A percentile compares a stretch with the other conserved stretches of the same genome.
phyloP scores from a whole-genome alignment of 768 basidiomycete genomes.

The Boletus speciosus region DNA sequence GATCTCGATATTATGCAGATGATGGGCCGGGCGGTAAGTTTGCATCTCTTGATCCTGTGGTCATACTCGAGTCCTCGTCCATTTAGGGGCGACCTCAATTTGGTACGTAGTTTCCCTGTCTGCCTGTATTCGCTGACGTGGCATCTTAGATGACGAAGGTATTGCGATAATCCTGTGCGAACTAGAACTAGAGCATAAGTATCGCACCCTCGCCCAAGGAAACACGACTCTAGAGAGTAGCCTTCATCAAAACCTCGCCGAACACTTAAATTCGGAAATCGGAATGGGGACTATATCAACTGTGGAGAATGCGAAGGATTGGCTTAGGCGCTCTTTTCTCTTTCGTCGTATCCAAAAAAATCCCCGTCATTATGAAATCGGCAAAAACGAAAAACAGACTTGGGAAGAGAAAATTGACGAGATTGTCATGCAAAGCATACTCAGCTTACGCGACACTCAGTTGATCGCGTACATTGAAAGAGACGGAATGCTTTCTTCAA shows the following conservation, averaged over 20 bases:
- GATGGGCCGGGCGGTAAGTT: conserved; percentile 85
- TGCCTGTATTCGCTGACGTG: neutral
- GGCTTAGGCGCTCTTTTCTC: conserved; percentile 84
- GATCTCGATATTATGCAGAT: conserved; percentile 95
- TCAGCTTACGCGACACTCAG: conserved; percentile 55
- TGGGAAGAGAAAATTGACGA: conserved; percentile 74
- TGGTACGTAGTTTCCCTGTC: conserved; percentile 40
- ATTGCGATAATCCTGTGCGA: conserved; percentile 84
- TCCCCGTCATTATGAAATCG: conserved; percentile 68
- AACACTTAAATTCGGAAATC: conserved; percentile 94
- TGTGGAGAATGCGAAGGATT: conserved; percentile 66
- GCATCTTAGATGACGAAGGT: conserved; percentile 67
- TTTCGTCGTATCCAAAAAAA: conserved; percentile 85
- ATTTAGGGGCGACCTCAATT: conserved; percentile 85
- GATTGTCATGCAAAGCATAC: conserved; percentile 66
- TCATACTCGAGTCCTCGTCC: neutral
- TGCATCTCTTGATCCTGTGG: neutral
- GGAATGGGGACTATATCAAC: conserved; percentile 78
- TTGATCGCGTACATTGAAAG: conserved; percentile 48
- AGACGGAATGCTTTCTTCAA: conserved; percentile 50
- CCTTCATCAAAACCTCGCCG: conserved; percentile 76
- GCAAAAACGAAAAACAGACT: conserved; percentile 50
- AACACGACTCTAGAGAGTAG: conserved; percentile 80
- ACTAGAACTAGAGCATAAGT: conserved; percentile 65
- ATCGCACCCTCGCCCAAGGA: conserved; percentile 64